phyloP scores from a whole-genome alignment of 2,329 filamentous ascomycete genomes.

The Metarhizium sp. region DNA sequence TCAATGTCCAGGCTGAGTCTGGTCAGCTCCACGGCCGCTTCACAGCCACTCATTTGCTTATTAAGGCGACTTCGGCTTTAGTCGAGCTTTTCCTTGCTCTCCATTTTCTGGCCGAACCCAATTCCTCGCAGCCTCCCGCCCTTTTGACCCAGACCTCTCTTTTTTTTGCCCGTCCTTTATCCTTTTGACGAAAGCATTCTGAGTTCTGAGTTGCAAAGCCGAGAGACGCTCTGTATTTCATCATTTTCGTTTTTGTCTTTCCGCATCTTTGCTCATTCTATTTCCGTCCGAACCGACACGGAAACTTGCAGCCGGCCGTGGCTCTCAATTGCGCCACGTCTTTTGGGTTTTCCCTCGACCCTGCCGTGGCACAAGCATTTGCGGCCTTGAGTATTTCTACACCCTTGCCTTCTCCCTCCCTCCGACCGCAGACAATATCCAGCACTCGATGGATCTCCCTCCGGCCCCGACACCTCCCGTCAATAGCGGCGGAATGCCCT shows the following conservation, averaged over 20 bases:
- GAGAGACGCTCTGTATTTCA: background rate
- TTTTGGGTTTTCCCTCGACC: background rate
- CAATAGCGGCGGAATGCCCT: slow-evolving; percentile 27
- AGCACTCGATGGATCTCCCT: slow-evolving; percentile 31
- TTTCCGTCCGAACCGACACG: background rate
- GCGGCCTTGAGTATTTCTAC: slow-evolving; percentile 1
- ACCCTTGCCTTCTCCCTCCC: slow-evolving; percentile 4
- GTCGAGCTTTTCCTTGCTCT: background rate
- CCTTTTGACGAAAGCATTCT: background rate
- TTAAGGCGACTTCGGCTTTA: background rate
- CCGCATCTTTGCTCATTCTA: background rate
- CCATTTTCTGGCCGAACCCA: background rate
- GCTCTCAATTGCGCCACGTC: background rate
- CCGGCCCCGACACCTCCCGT: slow-evolving; percentile 41
- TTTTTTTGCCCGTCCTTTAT: background rate
- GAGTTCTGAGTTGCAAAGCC: background rate
- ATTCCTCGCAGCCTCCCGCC: background rate
- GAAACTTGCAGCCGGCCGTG: background rate
- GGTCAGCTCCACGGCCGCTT: background rate
- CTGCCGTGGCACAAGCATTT: slow-evolving; percentile 2
- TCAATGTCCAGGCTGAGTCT: background rate
- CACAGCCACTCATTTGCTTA: slow-evolving; percentile 2
- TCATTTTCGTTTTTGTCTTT: background rate
- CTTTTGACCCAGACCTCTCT: background rate
- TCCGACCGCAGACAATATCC: background rate